Base-by-base conservation (phyloP, 495 filamentous ascomycete genomes). In the Penicillium taxi region DNA sequence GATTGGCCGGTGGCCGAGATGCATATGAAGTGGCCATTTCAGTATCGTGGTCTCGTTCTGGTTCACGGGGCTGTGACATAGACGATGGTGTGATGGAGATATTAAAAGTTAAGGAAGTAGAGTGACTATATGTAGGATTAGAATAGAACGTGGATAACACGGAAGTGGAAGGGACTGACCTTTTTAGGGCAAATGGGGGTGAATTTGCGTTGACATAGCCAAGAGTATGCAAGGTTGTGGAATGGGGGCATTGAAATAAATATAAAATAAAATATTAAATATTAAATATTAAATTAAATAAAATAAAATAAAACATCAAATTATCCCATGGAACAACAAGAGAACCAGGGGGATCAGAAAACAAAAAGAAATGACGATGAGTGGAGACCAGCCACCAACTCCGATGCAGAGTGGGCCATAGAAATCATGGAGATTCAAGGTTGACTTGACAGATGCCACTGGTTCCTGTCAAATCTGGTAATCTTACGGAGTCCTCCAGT, bases 21-120 rank as follows among this genome's bases (percentile, higher is more conserved):
- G 61, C 50, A 41, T 70, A 70, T 26, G 66, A 60, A 51, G 64
- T 60, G 48, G 64, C 59, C 64, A 70, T 70, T 39, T 61, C 50
- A 50, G 59, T 55, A 52, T 55, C 59, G 44, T 63, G 52, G 51
- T 59, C 54, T 42, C 61, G 52, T 49, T 59, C 54, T 42, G 47
- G 32, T 44, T 56, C 50, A 40, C 52, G 58, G 53, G 53, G 44
- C 52, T 56, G 56, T 47, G 62, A 62, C 62, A 66, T 66, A 63
- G 56, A 60, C 52, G 45, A 55, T 26, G 39, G n/a, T n/a, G n/a
- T n/a, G n/a, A n/a, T n/a, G n/a, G n/a, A n/a, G 42, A 37, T 50
- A 38, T 28, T 9, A 28, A 28, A 29, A 13, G 26, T 24, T 16
- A 40, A 19, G 25, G 14, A 25, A 14, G 33, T 31, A 22, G 14